Base-by-base conservation (phyloP, 495 filamentous ascomycete genomes). In the Lentithecium fluviatile region DNA sequence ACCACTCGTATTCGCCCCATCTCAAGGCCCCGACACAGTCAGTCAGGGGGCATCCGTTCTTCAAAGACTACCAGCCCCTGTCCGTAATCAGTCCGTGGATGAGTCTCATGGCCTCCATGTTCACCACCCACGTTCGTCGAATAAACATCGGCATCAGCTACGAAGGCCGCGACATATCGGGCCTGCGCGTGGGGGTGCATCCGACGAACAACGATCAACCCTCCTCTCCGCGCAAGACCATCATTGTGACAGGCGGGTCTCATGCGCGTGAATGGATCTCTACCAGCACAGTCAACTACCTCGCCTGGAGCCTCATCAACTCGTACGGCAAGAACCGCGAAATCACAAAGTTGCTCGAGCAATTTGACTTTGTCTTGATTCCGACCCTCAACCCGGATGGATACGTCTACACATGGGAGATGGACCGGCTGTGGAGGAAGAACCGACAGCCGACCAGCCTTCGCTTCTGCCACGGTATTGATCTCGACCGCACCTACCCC, bases 221-320 rank as follows among this genome's bases (percentile, higher is more conserved):
- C 0, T 66, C 72, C 0, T 58, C 59, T 2, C 80, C 79, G 0
- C 80, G 88, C 23, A 89, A 91, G 70, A 92, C 88, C 1, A 85
- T 98, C 52, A 78, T 97, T 40, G 78, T 98, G 11, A 82, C 85
- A 0, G 94, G 91, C 29, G 94, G 93, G 21, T 81, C 85, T 48
- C 94, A 98, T 72, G 93, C 91, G 2, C 82, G 94, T 8, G 94
- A 98, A 77, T 98, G 94, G 94, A 94, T 98, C 61, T 90, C 89
- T 46, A 92, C 88, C 1, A 92, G 86, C 67, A 93, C 91, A 0
- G 90, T 95, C n/a, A 91, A 82, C 49, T 97, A 95, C 68, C 74
- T 95, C 12, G 89, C 92, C 8, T 96, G 92, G 79, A 88, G 83
- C n/a, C 75, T 97, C 32, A 89, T 96, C 36, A 91, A 88, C 6